A percentile compares a stretch with the other conserved stretches of the same genome.
phyloP scores from a whole-genome alignment of 2,329 filamentous ascomycete species.

The Zymoseptoria ardabiliae region DNA sequence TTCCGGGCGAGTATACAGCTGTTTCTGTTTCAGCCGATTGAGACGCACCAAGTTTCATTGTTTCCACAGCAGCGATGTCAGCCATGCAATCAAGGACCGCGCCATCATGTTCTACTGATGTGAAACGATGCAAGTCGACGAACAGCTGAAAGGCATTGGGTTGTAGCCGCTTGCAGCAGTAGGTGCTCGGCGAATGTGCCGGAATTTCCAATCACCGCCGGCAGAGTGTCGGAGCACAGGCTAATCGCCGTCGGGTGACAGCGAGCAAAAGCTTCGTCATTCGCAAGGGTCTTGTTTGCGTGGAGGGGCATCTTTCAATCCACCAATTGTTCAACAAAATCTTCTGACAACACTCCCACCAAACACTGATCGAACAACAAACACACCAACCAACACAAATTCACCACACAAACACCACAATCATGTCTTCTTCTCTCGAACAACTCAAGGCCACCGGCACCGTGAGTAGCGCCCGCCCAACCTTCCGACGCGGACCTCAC shows the following conservation, averaged over 20 bases:
- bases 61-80: not conserved
- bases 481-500: not conserved
- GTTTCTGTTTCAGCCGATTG: too few species aligned
- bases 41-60: too few species aligned
- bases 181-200: not conserved
- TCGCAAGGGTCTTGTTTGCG: not conserved
- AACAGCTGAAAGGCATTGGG: too few species aligned
- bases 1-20: too few species aligned
- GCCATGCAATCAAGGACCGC: not conserved
- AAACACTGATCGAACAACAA: not conserved
- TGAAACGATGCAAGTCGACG: too few species aligned
- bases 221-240: not conserved
- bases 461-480: constrained; percentile 50
- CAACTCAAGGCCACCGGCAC: constrained; percentile 97
- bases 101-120: not conserved
- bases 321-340: too few species aligned
- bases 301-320: not conserved
- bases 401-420: constrained; percentile 9
- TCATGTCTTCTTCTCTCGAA: constrained; percentile 84
- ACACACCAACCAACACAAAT: not conserved
- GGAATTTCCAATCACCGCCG: not conserved
- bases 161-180: not conserved
- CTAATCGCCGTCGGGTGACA: not conserved
- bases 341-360: constrained; percentile 5
- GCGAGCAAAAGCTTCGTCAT: not conserved